Percentiles rank a stretch among this genome's conserved stretches.
Evolutionary conservation across 2,329 filamentous ascomycete species (phyloP).

Genomic region (Macrophomina pseudophaseolina): DNA sequence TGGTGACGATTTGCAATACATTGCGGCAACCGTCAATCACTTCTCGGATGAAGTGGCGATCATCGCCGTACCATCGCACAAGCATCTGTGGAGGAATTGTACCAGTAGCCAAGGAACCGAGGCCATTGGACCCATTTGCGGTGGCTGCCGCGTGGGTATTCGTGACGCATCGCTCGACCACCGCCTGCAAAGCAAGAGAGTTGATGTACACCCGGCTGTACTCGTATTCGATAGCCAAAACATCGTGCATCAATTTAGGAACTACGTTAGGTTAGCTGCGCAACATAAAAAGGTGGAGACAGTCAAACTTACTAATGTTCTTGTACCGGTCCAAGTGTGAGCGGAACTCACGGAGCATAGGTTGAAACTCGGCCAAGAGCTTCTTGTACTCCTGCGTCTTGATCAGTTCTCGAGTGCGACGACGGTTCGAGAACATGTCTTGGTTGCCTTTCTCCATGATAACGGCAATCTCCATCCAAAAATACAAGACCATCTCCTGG

Average conservation of each 20-base stretch:
- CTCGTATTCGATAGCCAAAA: slow-evolving; percentile 92
- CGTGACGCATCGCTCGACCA: slow-evolving; percentile 88
- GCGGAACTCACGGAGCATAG: slow-evolving; percentile 78
- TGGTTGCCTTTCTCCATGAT: slow-evolving; percentile 92
- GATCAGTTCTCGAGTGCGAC: slow-evolving; percentile 88
- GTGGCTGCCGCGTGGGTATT: slow-evolving; percentile 62
- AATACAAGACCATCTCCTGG: slow-evolving; percentile 70
- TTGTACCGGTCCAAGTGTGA: slow-evolving; percentile 76
- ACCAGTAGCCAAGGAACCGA: slow-evolving; percentile 33
- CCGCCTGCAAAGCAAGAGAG: slow-evolving; percentile 89
- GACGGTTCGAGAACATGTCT: slow-evolving; percentile 82
- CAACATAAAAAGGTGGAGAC: no score
- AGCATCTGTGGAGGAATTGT: slow-evolving; percentile 53
- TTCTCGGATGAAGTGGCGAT: slow-evolving; percentile 67
- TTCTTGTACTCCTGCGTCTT: slow-evolving; percentile 83
- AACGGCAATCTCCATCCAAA: slow-evolving; percentile 92
- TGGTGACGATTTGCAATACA: slow-evolving; percentile 76
- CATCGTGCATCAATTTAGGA: slow-evolving; percentile 67
- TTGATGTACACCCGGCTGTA: slow-evolving; percentile 96
- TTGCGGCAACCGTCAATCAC: slow-evolving; percentile 79
- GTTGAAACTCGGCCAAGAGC: slow-evolving; percentile 79
- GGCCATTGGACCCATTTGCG: slow-evolving; percentile 29
- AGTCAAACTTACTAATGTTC: slow-evolving; percentile 11
- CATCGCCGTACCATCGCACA: slow-evolving; percentile 60
- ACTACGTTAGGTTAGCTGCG: slow-evolving; percentile 44